A percentile compares a stretch with the other conserved stretches of the same genome.
Evolutionary conservation across 2,329 filamentous ascomycete species (phyloP).

Genomic region (Leptodontidium sp.): DNA sequence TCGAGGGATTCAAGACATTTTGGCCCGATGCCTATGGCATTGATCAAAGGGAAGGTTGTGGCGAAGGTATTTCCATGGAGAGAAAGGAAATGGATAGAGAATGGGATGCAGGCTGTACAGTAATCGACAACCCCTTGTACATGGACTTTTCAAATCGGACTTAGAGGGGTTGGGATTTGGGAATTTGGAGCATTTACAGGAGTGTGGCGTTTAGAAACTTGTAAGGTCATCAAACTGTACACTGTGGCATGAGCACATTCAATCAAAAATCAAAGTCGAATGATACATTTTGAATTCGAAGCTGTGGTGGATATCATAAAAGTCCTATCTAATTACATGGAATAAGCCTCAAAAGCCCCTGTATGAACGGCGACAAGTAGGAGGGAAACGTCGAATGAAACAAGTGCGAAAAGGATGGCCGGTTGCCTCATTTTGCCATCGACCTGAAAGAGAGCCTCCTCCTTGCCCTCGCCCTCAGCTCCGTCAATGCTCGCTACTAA

Average conservation of each 20-base stretch:
- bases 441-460: conserved; percentile 31
- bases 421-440: conserved; percentile 33
- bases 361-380: conserved; percentile 43
- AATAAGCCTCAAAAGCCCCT: conserved; percentile 40
- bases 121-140: conserved; percentile 45
- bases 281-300: conserved; percentile 29
- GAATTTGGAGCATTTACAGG: conserved; percentile 13
- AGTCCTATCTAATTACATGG: conserved; percentile 49
- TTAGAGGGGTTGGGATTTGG: neutral
- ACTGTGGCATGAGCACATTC: neutral
- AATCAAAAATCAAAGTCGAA: neutral
- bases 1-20: conserved; percentile 88
- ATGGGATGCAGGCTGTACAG: conserved; percentile 49
- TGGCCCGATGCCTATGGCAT: conserved; percentile 84
- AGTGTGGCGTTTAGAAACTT: conserved; percentile 28
- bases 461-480: conserved; percentile 38
- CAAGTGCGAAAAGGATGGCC: conserved; percentile 33
- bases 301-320: conserved; percentile 45
- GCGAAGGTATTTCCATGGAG: conserved; percentile 62
- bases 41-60: conserved; percentile 85
- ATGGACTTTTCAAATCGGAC: neutral
- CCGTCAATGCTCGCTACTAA: conserved; percentile 48
- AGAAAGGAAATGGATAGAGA: conserved; percentile 60
- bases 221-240: neutral
- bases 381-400: conserved; percentile 42